Conservation (phyloP, 2,329 filamentous ascomycete genomes). For the Hymenoscyphus repandus region DNA sequence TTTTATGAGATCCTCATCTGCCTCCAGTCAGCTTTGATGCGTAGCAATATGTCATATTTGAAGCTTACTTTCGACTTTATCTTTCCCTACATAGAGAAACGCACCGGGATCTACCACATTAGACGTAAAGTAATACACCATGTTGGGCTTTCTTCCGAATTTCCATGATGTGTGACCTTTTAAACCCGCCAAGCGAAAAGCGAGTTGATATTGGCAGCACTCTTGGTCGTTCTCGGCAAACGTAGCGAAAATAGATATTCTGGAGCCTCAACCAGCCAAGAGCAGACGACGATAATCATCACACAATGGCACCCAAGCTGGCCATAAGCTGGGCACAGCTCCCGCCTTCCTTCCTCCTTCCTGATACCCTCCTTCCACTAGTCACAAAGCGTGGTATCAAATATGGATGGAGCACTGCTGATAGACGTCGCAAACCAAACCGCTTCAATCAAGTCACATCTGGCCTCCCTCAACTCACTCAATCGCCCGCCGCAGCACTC, state of each 20-base stretch:
- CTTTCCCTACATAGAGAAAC: constrained; percentile 94
- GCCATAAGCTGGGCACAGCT: constrained; percentile 30
- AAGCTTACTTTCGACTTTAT: constrained; percentile 91
- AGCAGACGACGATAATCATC: constrained; percentile 10
- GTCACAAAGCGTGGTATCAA: constrained; percentile 31
- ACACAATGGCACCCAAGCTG: constrained; percentile 33
- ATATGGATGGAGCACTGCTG: constrained; percentile 54
- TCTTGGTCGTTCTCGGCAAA: constrained; percentile 14
- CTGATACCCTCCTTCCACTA: constrained; percentile 29
- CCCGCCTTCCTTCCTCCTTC: constrained; percentile 29
- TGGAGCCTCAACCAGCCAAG: constrained; percentile 1
- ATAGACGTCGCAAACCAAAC: constrained; percentile 44
- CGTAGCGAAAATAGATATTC: constrained; percentile 21
- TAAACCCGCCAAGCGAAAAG: constrained; percentile 1
- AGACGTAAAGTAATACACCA: constrained; percentile 97
- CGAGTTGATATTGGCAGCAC: constrained; percentile 27
- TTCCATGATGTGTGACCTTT: constrained; percentile 18
- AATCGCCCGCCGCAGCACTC: constrained; percentile 56
- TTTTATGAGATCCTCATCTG: constrained; percentile 95
- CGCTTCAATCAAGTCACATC: constrained; percentile 53
- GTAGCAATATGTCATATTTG: not conserved
- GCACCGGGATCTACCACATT: constrained; percentile 75
- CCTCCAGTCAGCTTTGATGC: constrained; percentile 7
- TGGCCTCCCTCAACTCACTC: constrained; percentile 51
- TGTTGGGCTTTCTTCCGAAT: constrained; percentile 34